Percentiles rank a stretch among this genome's conserved stretches.
phyloP scores from a whole-genome alignment of 208 protist species.

The Crithidia brevicula region DNA sequence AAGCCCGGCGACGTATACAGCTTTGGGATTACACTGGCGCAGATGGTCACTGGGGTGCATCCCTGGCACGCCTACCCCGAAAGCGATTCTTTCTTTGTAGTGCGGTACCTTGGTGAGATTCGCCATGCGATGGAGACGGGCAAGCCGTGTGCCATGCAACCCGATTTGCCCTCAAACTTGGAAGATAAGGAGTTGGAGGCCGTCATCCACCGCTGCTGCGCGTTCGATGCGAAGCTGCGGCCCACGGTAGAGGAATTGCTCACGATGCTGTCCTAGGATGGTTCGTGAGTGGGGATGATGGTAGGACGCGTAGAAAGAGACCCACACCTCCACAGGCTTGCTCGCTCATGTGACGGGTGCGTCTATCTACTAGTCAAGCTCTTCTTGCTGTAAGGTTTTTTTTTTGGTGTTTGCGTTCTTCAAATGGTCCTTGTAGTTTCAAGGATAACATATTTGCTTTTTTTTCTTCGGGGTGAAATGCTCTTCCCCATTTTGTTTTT shows the following conservation, averaged over 20 bases:
- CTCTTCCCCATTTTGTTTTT: neutral
- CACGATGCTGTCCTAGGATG: slow-evolving; percentile 50
- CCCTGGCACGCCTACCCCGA: slow-evolving; percentile 60
- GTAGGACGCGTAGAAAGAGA: no score
- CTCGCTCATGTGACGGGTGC: no score
- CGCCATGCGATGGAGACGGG: slow-evolving; percentile 31
- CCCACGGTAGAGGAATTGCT: slow-evolving; percentile 56
- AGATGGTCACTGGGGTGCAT: slow-evolving; percentile 69
- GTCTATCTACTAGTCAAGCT: no score
- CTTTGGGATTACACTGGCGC: slow-evolving; percentile 80
- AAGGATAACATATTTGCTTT: neutral
- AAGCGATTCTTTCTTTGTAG: slow-evolving; percentile 55
- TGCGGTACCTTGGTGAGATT: slow-evolving; percentile 43
- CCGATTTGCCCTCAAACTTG: slow-evolving; percentile 35
- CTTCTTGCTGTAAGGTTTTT: no score
- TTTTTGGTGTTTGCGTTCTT: neutral
- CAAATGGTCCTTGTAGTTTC: neutral
- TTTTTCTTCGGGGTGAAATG: neutral
- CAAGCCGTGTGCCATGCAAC: slow-evolving; percentile 45
- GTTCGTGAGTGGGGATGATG: no score
- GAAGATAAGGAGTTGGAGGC: slow-evolving; percentile 49
- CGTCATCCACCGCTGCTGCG: slow-evolving; percentile 53
- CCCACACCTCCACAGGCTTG: no score
- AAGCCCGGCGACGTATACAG: slow-evolving; percentile 81
- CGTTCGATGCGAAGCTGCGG: slow-evolving; percentile 36